Conservation (phyloP, 257 asterid species). For the Catharanthus roseus region DNA sequence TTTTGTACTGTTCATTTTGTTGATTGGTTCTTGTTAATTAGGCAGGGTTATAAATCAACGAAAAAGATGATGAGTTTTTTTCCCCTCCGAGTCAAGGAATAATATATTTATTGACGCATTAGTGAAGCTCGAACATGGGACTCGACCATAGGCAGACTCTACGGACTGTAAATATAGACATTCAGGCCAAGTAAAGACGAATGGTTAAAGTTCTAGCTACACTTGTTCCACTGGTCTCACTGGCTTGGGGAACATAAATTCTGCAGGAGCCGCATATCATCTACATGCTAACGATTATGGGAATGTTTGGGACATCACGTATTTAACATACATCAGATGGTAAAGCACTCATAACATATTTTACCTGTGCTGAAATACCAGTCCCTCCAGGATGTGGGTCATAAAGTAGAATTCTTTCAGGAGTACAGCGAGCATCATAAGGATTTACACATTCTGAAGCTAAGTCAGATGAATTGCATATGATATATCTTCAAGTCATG, state of each 20-base stretch:
- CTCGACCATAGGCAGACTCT: not conserved
- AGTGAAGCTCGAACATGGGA: not conserved
- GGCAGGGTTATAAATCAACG: not conserved
- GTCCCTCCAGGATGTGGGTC: conserved; percentile 98
- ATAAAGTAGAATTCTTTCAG: conserved; percentile 86
- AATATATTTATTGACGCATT: no score
- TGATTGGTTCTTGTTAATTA: not conserved
- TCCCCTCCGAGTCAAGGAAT: not conserved
- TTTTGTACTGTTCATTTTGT: not conserved
- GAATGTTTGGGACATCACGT: not conserved
- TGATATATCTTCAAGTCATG: conserved; percentile 55
- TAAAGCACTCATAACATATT: conserved; percentile 2
- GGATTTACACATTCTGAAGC: conserved; percentile 92
- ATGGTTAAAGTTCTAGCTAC: not conserved
- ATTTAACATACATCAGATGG: not conserved
- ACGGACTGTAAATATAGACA: not conserved
- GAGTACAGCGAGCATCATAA: conserved; percentile 62
- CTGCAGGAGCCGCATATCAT: not conserved
- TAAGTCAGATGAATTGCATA: conserved; percentile 80
- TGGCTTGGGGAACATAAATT: not conserved
- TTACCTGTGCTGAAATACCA: conserved; percentile 89
- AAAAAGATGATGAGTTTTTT: not conserved
- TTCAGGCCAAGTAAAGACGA: not conserved
- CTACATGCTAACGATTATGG: not conserved
- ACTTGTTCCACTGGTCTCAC: no score